Evolutionary conservation across 106 monocot genomes (phyloP).

Genomic region (Dendrobium chrysotoxum): DNA sequence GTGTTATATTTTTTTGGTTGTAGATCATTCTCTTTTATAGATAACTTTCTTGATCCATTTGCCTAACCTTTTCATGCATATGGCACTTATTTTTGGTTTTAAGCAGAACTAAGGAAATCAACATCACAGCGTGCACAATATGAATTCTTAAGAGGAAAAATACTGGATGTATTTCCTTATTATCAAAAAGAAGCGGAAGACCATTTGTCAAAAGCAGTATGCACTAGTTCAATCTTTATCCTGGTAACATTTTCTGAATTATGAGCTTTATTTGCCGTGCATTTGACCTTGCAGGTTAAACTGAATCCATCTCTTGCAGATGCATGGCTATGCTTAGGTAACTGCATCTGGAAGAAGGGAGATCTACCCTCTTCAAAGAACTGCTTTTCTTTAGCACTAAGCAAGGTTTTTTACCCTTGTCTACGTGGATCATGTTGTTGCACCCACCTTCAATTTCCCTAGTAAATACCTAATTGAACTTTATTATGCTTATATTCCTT

Average conservation of each 20-base stretch:
- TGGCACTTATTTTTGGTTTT: background rate
- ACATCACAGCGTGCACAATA: constrained; percentile 43
- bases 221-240: constrained; percentile 8
- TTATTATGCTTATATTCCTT: constrained; percentile 6
- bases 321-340: constrained; percentile 95
- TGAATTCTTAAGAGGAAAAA: constrained; percentile 66
- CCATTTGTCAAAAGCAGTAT: constrained; percentile 82
- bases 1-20: background rate
- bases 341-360: constrained; percentile 98
- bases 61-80: background rate
- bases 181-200: constrained; percentile 80
- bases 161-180: constrained; percentile 52
- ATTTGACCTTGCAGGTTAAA: constrained; percentile 77
- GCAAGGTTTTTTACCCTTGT: constrained; percentile 48
- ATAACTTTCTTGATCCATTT: background rate
- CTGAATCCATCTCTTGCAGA: constrained; percentile 88
- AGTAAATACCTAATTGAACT: background rate
- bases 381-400: constrained; percentile 74
- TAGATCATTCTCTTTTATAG: background rate
- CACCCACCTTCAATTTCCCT: background rate
- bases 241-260: constrained; percentile 9
- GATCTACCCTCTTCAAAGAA: constrained; percentile 77
- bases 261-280: constrained; percentile 4
- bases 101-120: constrained; percentile 47
- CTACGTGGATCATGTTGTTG: background rate